Conservation (phyloP, 2,329 filamentous ascomycete species). For the Stemphylium lycopersici region DNA sequence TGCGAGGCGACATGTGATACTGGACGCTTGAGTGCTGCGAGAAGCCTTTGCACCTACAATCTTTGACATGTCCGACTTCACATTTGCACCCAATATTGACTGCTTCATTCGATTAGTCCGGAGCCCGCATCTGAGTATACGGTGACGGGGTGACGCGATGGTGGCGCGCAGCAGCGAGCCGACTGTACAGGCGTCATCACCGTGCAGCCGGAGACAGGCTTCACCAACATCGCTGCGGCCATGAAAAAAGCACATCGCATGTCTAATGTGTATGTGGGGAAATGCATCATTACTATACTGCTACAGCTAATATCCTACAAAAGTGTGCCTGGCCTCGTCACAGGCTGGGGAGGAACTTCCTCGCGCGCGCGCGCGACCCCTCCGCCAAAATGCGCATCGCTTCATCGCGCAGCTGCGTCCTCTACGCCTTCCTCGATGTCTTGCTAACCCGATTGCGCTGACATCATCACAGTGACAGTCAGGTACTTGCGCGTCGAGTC, state of each 20-base stretch:
- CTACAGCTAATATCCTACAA: background rate
- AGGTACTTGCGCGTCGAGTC: constrained; percentile 21
- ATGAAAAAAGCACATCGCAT: background rate
- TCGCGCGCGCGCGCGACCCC: background rate
- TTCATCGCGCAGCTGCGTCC: background rate
- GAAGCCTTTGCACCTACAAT: background rate
- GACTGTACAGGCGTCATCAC: background rate
- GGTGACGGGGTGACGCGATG: background rate
- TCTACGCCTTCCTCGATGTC: background rate
- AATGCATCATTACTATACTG: background rate
- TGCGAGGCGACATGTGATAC: background rate
- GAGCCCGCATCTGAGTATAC: too few species aligned
- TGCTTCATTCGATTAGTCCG: too few species aligned
- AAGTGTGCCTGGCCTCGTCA: background rate
- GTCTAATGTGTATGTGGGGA: background rate
- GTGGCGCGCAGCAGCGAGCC: background rate
- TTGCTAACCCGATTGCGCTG: constrained; percentile 10
- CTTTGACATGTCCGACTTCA: background rate
- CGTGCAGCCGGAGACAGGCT: background rate
- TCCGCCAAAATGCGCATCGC: background rate
- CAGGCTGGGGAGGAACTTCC: background rate
- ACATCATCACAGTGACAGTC: constrained; percentile 18
- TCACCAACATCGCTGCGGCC: background rate
- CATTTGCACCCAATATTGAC: too few species aligned
- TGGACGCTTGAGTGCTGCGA: background rate